Evolutionary conservation across 306 rosid genomes (phyloP), one percentile per base, ranked within the genome.

Genomic region (Prosopis cineraria): DNA sequence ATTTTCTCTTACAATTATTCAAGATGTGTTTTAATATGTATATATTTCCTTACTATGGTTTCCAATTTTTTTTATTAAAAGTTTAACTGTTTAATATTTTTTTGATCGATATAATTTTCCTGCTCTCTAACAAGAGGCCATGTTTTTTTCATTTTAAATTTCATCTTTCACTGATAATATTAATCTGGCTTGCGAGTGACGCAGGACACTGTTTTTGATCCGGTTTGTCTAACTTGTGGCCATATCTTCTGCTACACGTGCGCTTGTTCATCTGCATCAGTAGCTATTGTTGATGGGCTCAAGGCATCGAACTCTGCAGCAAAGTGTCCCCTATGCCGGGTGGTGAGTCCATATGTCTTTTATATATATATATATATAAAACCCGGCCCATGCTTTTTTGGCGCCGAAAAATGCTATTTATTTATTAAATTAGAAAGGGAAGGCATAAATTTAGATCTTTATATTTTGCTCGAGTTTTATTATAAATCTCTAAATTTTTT

Each of bases 131-230:
- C 43, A 17, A 9, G n/a, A n/a, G n/a, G n/a, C n/a, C n/a, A n/a
- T n/a, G n/a, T n/a, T n/a, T n/a, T n/a, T n/a, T n/a, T n/a, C n/a
- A n/a, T n/a, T n/a, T n/a, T n/a, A n/a, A n/a, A n/a, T 77, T 62
- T 66, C 62, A 39, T 44, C 44, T 10, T 48, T 69, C 52, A 31
- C 36, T 74, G 74, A 53, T 69, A 25, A 48, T 79, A 9, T 70
- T 80, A 22, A 65, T 68, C 10, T 67, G 44, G 66, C 40, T 64
- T 41, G 10, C 16, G 2, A 3, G 29, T 82, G 82, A 69, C n/a
- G n/a, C 87, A 92, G 98, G 98, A 95, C 6, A 91, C 93, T 5
- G 93, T 95, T 74, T 95, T 95, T 81, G 98, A 95, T 84, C 93
- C 98, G 2, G 92, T 91, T 75, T 89, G 96, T 79, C 91, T 92